phyloP scores from a whole-genome alignment of 73 alveolate species.

The Blepharisma japonicum region DNA sequence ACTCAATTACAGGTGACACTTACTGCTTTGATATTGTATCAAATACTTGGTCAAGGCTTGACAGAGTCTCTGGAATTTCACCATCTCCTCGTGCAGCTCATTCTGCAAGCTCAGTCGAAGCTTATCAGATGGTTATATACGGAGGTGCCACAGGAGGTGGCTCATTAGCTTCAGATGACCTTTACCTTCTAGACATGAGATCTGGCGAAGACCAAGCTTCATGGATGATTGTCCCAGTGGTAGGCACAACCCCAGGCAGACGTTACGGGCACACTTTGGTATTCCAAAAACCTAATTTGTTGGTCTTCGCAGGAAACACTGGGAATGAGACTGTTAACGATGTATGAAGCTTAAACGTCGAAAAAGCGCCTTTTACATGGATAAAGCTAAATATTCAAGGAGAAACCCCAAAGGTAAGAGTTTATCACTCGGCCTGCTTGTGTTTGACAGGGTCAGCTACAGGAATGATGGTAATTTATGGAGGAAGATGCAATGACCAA shows the following conservation, averaged over 20 bases:
- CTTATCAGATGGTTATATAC: slow-evolving; percentile 87
- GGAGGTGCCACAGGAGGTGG: slow-evolving; percentile 99
- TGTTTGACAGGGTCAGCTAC: slow-evolving; percentile 91
- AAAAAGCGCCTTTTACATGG: slow-evolving; percentile 93
- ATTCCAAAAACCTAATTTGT: slow-evolving; percentile 87
- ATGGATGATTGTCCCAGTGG: slow-evolving; percentile 96
- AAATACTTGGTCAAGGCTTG: slow-evolving; percentile 81
- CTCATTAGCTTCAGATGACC: slow-evolving; percentile 95
- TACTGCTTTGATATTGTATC: slow-evolving; percentile 76
- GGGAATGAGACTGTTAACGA: slow-evolving; percentile 95
- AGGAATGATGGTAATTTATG: slow-evolving; percentile 94
- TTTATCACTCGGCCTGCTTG: slow-evolving; percentile 88
- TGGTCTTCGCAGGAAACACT: slow-evolving; percentile 95
- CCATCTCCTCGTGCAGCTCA: slow-evolving; percentile 99
- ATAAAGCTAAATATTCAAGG: slow-evolving; percentile 74
- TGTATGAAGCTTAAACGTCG: slow-evolving; percentile 90
- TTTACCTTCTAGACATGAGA: slow-evolving; percentile 88
- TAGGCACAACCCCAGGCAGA: slow-evolving; percentile 96
- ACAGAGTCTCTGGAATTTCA: slow-evolving; percentile 88
- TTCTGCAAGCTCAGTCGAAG: slow-evolving; percentile 88
- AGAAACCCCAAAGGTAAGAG: slow-evolving; percentile 87
- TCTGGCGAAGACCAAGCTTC: slow-evolving; percentile 84
- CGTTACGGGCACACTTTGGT: slow-evolving; percentile 93
- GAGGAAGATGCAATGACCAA: slow-evolving; percentile 89
- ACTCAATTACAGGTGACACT: slow-evolving; percentile 93